phyloP scores from a whole-genome alignment of 495 filamentous ascomycete genomes.

The Neurospora tetrasperma region DNA sequence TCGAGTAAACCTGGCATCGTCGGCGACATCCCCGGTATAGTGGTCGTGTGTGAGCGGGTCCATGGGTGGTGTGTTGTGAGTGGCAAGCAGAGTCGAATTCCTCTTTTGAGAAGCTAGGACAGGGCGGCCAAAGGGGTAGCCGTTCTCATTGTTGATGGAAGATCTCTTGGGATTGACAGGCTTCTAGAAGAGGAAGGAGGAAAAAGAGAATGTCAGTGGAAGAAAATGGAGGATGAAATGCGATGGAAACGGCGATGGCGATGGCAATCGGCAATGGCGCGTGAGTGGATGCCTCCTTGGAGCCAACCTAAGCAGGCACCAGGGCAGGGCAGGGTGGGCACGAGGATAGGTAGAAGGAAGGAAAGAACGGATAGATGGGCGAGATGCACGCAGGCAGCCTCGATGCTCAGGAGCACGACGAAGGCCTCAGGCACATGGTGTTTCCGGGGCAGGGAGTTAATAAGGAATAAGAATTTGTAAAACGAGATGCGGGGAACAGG shows the following conservation, averaged over 20 bases:
- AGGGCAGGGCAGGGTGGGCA: neutral
- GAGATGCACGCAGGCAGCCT: neutral
- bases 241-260: neutral
- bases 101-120: conserved; percentile 25
- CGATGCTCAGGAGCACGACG: neutral
- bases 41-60: conserved; percentile 11
- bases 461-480: neutral
- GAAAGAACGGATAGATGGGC: neutral
- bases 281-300: neutral
- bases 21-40: conserved; percentile 8
- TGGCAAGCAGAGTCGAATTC: conserved; percentile 12
- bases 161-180: conserved; percentile 11
- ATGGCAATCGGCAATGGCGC: neutral
- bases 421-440: neutral
- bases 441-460: neutral
- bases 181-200: conserved; percentile 6
- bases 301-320: neutral
- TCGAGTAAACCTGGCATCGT: conserved; percentile 20
- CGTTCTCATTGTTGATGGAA: conserved; percentile 9
- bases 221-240: neutral
- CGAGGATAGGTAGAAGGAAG: neutral
- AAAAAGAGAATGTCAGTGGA: conserved; percentile 2
- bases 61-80: conserved; percentile 1
- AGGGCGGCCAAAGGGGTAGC: conserved; percentile 8
- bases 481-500: neutral